Percentiles rank a stretch among this genome's conserved stretches.
Evolutionary conservation across 2,329 filamentous ascomycete genomes (phyloP).

Genomic region (Fusarium sp.): DNA sequence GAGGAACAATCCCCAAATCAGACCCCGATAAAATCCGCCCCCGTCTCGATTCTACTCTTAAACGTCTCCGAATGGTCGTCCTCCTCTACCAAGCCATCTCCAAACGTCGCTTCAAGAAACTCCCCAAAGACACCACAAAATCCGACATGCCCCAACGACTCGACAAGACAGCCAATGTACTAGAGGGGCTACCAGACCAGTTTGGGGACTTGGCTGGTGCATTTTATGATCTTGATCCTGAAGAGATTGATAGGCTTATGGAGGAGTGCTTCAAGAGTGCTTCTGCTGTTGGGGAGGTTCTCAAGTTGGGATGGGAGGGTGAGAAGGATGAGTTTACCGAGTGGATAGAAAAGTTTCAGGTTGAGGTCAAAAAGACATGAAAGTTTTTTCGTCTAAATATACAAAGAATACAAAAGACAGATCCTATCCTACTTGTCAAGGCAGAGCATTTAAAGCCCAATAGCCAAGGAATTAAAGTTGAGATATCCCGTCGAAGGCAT

Average conservation of each 20-base stretch:
- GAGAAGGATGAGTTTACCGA: slow-evolving; percentile 79
- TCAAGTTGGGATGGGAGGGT: slow-evolving; percentile 71
- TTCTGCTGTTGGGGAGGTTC: slow-evolving; percentile 63
- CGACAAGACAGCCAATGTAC: slow-evolving; percentile 65
- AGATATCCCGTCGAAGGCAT: slow-evolving; percentile 32
- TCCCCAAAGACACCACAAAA: slow-evolving; percentile 52
- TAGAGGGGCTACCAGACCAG: slow-evolving; percentile 71
- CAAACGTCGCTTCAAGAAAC: slow-evolving; percentile 74
- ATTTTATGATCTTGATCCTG: slow-evolving; percentile 76
- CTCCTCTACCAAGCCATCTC: slow-evolving; percentile 76
- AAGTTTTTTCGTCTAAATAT: not conserved
- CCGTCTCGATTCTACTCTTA: slow-evolving; percentile 72
- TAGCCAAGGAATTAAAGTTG: slow-evolving; percentile 39
- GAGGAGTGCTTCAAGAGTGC: slow-evolving; percentile 70
- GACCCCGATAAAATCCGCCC: slow-evolving; percentile 72
- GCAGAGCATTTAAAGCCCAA: slow-evolving; percentile 16
- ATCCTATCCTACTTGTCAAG: not conserved
- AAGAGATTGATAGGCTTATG: slow-evolving; percentile 68
- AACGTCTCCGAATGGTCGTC: slow-evolving; percentile 73
- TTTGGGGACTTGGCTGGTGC: slow-evolving; percentile 77
- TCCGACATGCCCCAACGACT: slow-evolving; percentile 54
- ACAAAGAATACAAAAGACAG: not conserved
- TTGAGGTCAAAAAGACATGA: slow-evolving; percentile 59
- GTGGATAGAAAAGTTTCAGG: slow-evolving; percentile 74
- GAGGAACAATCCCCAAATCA: slow-evolving; percentile 69